These are phyloP conservation scores for Trametes meyenii DNA, from an alignment of 768 basidiomycete genomes.

Conservation along the genomic window DNA sequence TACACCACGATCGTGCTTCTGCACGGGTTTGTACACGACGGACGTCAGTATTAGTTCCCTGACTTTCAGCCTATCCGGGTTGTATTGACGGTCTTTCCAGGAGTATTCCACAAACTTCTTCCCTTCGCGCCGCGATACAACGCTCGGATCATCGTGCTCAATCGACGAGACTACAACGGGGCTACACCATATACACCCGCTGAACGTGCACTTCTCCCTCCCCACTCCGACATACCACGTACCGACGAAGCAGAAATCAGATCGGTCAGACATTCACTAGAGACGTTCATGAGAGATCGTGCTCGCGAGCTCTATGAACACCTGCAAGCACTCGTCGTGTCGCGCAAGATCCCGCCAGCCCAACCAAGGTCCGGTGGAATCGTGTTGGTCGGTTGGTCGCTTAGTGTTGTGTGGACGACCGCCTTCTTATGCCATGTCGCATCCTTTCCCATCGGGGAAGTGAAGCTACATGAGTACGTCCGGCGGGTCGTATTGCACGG, in stretches of 20 bases:
- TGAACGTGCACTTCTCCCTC: conserved; percentile 15
- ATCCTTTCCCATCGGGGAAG: not conserved
- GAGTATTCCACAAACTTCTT: conserved; percentile 8
- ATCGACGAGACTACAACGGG: conserved; percentile 27
- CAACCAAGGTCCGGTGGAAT: conserved; percentile 2
- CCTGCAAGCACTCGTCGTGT: conserved; percentile 5
- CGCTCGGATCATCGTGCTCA: conserved; percentile 24
- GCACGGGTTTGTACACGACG: not conserved
- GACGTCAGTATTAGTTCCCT: not conserved
- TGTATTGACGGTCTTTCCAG: not conserved
- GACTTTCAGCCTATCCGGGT: not conserved
- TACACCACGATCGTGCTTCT: not conserved
- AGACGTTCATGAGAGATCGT: conserved; percentile 11
- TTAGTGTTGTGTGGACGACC: conserved; percentile 6
- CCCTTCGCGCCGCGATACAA: conserved; percentile 19
- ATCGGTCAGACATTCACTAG: conserved; percentile 1
- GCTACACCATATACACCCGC: conserved; percentile 20
- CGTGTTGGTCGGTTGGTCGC: conserved; percentile 18
- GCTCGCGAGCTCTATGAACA: conserved; percentile 10
- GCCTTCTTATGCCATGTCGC: conserved; percentile 13
- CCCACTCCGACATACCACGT: not conserved
- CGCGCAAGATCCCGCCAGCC: not conserved
- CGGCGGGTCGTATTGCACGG: conserved; percentile 12
- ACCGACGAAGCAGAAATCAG: conserved; percentile 1
- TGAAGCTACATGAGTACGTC: conserved; percentile 5